Base-by-base conservation (phyloP, 495 filamentous ascomycete species). In the Podospora anserina region DNA sequence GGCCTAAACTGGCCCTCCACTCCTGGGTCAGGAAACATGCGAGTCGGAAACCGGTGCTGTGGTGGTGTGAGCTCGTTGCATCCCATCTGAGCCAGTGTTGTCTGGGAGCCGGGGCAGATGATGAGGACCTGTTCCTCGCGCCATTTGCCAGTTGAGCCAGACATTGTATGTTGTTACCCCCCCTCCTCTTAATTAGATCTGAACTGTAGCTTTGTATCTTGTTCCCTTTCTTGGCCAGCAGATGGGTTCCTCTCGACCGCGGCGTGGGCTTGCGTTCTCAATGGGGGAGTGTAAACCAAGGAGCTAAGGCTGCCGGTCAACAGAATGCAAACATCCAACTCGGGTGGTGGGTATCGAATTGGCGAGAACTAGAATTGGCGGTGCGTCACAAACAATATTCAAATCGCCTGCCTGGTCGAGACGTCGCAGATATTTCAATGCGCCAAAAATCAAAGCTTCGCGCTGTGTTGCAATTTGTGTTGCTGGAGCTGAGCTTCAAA, bases 71-170 rank as follows among this genome's bases (percentile, higher is more conserved):
- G 93, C 81, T 99, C 95, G 65, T 90, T 90, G 54, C 96, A 89
- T 60, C 95, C 95, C 20, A 97, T 85, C 83, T 97, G 95, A 70
- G 94, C 96, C 77, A 97, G 87, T 69, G 93, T 97, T 66, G 90
- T 93, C 78, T 92, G 90, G 75, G 93, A 97, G 73, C 95, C 95
- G 55, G 96, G 95, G 78, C 91, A 92, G 82, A 99, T 94, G 79
- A 99, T 87, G 68, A 85, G 80, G 62, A 85, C 70, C 74, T 84
- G 82, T 59, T 87, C 85, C 73, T 87, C 85, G 71, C 80, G 80
- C 79, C 82, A 87, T 70, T 83, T 84, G 71, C 78, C 78, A 64
- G 79, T 79, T 69, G 82, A 80, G 68, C 70, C 73, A 30, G 81
- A 80, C 82, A 83, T 83, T n/a, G 72, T 16, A 11, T 49, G 15